A percentile compares a stretch with the other conserved stretches of the same genome.
phyloP scores from a whole-genome alignment of 441 rosid species.

The Pelargonium australe region DNA sequence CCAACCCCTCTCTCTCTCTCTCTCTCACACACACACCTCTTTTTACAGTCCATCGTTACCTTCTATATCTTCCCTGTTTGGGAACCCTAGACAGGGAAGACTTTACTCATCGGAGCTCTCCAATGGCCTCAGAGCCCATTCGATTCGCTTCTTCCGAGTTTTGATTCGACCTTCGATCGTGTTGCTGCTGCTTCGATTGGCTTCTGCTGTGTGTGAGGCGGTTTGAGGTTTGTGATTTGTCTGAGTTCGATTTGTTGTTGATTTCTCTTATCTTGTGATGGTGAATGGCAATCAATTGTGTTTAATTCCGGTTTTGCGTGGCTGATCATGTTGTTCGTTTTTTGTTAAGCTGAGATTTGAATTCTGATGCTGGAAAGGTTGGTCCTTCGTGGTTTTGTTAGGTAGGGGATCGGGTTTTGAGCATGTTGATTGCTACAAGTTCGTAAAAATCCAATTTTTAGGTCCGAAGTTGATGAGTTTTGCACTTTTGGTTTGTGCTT shows the following conservation, averaged over 20 bases:
- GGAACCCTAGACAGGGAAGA: slow-evolving; percentile 7
- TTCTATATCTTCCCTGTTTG: not conserved
- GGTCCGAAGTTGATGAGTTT: not conserved
- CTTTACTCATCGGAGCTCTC: not conserved
- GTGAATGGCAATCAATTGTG: no score
- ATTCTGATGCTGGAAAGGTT: not conserved
- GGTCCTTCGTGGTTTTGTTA: not conserved
- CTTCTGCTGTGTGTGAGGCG: not conserved
- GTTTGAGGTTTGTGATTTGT: not conserved
- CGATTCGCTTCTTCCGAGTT: not conserved
- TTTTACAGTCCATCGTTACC: not conserved
- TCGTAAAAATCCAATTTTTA: not conserved
- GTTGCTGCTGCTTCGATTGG: no score
- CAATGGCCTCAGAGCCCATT: not conserved
- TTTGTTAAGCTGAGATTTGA: not conserved
- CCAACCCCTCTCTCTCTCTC: slow-evolving; percentile 1
- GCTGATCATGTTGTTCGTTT: not conserved
- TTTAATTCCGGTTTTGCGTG: no score
- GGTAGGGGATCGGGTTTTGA: not conserved
- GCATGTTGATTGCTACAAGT: not conserved
- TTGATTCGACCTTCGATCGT: slow-evolving; percentile 5
- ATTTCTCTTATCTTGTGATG: not conserved
- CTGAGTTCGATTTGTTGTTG: not conserved
- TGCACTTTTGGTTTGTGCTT: not conserved
- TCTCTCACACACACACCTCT: not conserved